Percentiles rank a stretch among this genome's conserved stretches.
Conservation (phyloP, 2,329 filamentous ascomycete species). For the Botryosphaeria dothidea region DNA sequence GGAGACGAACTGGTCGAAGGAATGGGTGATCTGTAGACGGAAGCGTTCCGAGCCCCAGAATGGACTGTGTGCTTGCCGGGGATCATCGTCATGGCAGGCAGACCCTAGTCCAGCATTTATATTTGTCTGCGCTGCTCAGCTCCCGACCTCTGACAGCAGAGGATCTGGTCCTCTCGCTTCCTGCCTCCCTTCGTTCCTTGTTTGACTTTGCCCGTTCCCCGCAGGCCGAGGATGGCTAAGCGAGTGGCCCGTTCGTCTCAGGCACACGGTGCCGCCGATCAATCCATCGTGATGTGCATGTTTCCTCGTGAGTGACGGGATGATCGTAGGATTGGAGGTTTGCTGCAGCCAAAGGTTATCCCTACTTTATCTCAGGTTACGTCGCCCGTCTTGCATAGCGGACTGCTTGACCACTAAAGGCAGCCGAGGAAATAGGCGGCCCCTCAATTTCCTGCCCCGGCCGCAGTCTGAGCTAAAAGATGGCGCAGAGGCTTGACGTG, state of each 20-base stretch:
- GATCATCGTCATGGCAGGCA: background rate
- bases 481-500: background rate
- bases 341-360: background rate
- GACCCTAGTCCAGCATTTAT: background rate
- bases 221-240: background rate
- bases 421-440: background rate
- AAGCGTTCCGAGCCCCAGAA: background rate
- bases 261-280: background rate
- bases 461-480: background rate
- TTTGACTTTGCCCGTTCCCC: slow-evolving; percentile 4
- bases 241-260: background rate
- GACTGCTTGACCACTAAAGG: background rate
- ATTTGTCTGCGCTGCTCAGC: background rate
- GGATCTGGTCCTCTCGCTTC: background rate
- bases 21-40: background rate
- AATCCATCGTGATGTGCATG: background rate
- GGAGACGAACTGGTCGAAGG: background rate
- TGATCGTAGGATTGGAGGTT: background rate
- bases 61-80: background rate
- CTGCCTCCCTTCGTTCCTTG: background rate
- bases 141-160: background rate
- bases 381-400: background rate
- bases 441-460: background rate
- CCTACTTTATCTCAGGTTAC: background rate
- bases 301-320: background rate